Base-by-base conservation (phyloP, 1,139 yeast species). In the Sugiyamaella sp. region DNA sequence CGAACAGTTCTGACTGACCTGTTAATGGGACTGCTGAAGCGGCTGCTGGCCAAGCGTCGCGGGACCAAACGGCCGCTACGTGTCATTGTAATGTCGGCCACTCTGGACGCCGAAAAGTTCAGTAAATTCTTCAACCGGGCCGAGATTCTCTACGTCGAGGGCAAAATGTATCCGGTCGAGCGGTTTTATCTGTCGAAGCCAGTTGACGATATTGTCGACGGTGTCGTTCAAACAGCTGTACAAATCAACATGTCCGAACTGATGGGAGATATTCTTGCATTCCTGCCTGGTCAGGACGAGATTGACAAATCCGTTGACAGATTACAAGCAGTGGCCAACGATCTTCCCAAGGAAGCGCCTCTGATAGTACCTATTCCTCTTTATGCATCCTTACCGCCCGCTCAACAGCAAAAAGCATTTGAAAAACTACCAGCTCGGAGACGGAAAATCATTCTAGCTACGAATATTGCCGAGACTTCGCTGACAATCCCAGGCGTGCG, bases 401-500 rank as follows among this genome's bases (percentile, higher is more conserved):
- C 77, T 2, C 86, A 85, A 59, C 99, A 93, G 68, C 82, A 85
- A 65, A 77, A 78, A 59, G 91, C 91, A 10, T 95, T 93, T 63
- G 77, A 79, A 27, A 80, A 81, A 22, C 71, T 88, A 2, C 79
- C 81, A 14, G 66, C 74, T 24, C 74, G 83, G 63, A 81, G 82
- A 64, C 79, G 99, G 60, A 93, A 93, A 67, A 84, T 93, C 33
- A 88, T 93, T 38, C 72, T 93, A 55, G 89, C 99, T 6, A 93
- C 99, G 1, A 93, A 93, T 68, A 89, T 93, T 63, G 99, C 99
- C 0, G 99, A 93, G 74, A 95, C 99, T 0, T 93, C 99, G 44
- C 85, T 93, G 56, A 93, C 99, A 1, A 95, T 93, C 35, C 84
- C 96, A 24, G 99, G 99, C 0, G 95, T 93, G n/a, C 81, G 89